Evolutionary conservation across 768 basidiomycete species (phyloP), one percentile per base, ranked within the genome.

Genomic region (Candolleomyces aberdarensis): DNA sequence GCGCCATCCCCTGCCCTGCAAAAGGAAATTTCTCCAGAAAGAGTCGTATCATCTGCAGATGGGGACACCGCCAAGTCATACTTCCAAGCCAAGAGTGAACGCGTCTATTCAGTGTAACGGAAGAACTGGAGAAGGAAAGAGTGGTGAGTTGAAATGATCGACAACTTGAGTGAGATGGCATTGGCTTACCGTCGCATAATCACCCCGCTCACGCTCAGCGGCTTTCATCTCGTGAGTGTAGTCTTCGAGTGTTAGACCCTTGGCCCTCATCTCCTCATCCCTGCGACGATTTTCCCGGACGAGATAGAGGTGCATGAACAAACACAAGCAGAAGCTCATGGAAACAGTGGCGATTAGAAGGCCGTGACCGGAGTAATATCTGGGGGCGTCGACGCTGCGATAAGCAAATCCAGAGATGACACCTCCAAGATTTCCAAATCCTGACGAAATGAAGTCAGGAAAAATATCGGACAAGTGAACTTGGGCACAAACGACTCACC

Each of bases 381-480:
- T 65, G 11, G 72, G 72, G 13, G 67, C 65, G 56, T 71, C 72
- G 26, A 49, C 58, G n/a, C 66, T 14, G 1, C 72, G 67, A 65
- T 69, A 74, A 1, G 67, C 65, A 61, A 74, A 74, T 6, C 67
- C 69, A 51, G 72, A 63, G 52, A 74, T 67, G n/a, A 74, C 67
- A 56, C 72, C 72, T 14, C 71, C 71, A 9, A 72, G 64, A 51
- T 72, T 74, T 41, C 72, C 71, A 57, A 74, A 71, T 36, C 71
- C 70, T 71, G 43, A 20, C n/a, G 44, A 29, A 29, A 32, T 17
- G 17, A 47, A 51, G 15, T 17, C 22, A 55, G 54, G 59, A 29
- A 32, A 41, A 46, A 47, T 57, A 6, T 54, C 22, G 49, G 53
- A 52, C 26, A 22, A 22, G 48, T 32, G 22, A 22, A 39, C 26